Percentiles rank a stretch among this genome's conserved stretches.
These are phyloP conservation scores for Podospora didyma DNA, from an alignment of 495 filamentous ascomycete species.

Conservation along the genomic window DNA sequence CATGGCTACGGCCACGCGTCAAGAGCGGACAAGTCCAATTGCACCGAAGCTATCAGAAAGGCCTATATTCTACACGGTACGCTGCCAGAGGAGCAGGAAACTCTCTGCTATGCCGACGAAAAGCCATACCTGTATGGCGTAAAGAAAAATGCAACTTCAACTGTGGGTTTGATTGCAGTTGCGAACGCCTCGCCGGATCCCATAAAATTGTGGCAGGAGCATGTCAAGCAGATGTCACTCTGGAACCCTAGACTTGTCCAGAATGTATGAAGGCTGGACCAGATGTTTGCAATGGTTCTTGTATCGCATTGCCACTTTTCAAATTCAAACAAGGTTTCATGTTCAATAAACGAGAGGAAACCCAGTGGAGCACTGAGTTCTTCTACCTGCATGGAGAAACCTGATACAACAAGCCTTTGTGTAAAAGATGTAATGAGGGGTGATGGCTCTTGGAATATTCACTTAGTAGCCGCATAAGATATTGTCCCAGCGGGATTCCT, in stretches of 20 bases:
- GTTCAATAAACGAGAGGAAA: too few species aligned
- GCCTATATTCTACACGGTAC: conserved; percentile 35
- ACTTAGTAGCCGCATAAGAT: too few species aligned
- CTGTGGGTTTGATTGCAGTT: neutral
- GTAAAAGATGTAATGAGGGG: too few species aligned
- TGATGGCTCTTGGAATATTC: too few species aligned
- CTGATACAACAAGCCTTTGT: too few species aligned
- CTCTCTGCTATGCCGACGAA: conserved; percentile 39
- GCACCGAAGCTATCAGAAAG: conserved; percentile 37
- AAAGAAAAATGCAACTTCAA: conserved; percentile 1
- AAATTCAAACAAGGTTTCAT: too few species aligned
- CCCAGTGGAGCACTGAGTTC: too few species aligned
- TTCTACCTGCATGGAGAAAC: too few species aligned
- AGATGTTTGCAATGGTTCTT: too few species aligned
- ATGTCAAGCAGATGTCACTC: conserved; percentile 22
- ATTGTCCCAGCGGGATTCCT: too few species aligned
- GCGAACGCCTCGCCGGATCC: conserved; percentile 12
- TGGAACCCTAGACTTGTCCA: conserved; percentile 18
- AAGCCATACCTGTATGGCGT: conserved; percentile 35
- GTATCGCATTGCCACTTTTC: too few species aligned
- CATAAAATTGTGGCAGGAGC: conserved; percentile 24
- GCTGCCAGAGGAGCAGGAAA: conserved; percentile 35
- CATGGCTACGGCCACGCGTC: conserved; percentile 46
- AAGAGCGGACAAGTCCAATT: conserved; percentile 33
- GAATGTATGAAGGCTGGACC: too few species aligned